Percentiles rank a stretch among this genome's conserved stretches.
Evolutionary conservation across 768 basidiomycete genomes (phyloP).

Genomic region (Suillus lakei): DNA sequence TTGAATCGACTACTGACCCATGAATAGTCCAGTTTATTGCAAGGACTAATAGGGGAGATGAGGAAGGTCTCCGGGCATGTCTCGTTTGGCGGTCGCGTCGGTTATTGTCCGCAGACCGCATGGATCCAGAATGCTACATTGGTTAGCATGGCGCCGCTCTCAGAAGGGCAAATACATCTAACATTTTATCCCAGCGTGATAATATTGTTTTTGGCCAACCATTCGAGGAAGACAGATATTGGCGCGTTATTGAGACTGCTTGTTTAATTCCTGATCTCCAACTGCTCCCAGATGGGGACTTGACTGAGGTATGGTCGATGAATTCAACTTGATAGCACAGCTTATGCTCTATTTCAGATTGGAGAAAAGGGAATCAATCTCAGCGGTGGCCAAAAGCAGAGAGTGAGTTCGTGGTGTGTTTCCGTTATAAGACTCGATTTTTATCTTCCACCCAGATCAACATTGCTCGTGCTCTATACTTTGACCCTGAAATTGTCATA

Average conservation of each 20-base stretch:
- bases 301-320: constrained; percentile 59
- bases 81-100: constrained; percentile 64
- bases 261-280: constrained; percentile 68
- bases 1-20: neutral
- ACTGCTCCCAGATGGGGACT: constrained; percentile 69
- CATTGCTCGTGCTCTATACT: constrained; percentile 73
- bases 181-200: constrained; percentile 49
- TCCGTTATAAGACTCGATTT: neutral
- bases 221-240: constrained; percentile 68
- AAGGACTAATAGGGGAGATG: constrained; percentile 77
- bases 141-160: constrained; percentile 32
- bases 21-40: constrained; percentile 54
- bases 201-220: constrained; percentile 71
- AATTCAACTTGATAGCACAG: neutral
- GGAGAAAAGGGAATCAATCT: constrained; percentile 74
- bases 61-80: constrained; percentile 53
- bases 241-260: constrained; percentile 61
- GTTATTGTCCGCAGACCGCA: constrained; percentile 74
- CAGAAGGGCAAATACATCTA: neutral
- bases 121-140: constrained; percentile 78
- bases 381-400: constrained; percentile 69
- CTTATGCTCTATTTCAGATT: constrained; percentile 44
- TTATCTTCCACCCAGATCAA: constrained; percentile 48
- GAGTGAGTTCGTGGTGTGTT: constrained; percentile 36
- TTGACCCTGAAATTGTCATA: constrained; percentile 61